Percentiles rank a stretch among this genome's conserved stretches.
phyloP scores from a whole-genome alignment of 805 yeast genomes.

The Kodamaea fukazawae region DNA sequence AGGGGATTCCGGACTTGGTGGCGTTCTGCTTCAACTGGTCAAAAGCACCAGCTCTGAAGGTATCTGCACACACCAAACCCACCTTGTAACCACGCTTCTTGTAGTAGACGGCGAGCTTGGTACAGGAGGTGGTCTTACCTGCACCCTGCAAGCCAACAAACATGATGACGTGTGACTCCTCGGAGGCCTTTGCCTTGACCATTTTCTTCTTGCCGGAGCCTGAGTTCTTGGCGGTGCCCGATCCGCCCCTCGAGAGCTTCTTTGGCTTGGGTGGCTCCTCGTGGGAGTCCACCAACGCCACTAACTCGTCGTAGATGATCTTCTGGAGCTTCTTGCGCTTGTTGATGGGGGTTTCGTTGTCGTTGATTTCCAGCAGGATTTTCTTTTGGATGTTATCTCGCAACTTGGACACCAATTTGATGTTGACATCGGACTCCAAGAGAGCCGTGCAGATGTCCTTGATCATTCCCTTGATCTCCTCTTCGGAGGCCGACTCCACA shows the following conservation, averaged over 20 bases:
- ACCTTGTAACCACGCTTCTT: constrained; percentile 91
- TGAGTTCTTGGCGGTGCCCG: constrained; percentile 14
- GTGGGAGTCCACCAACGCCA: constrained; percentile 76
- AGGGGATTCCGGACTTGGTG: constrained; percentile 90
- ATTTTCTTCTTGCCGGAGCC: constrained; percentile 26
- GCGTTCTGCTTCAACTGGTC: constrained; percentile 98
- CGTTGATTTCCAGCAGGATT: constrained; percentile 56
- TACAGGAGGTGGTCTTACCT: constrained; percentile 97
- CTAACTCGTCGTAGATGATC: constrained; percentile 90
- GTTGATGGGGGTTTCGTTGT: constrained; percentile 49
- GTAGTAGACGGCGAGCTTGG: constrained; percentile 92
- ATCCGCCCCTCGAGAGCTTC: constrained; percentile 50
- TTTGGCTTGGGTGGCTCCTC: constrained; percentile 72
- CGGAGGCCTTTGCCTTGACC: constrained; percentile 18
- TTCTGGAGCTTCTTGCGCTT: constrained; percentile 86
- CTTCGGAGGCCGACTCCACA: constrained; percentile 39
- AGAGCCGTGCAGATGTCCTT: constrained; percentile 89
- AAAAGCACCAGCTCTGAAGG: constrained; percentile 99
- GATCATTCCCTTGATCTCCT: constrained; percentile 51
- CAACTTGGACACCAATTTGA: constrained; percentile 72
- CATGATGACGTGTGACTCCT: constrained; percentile 67
- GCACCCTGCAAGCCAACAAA: constrained; percentile 98
- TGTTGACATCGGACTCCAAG: constrained; percentile 91
- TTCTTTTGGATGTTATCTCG: constrained; percentile 54
- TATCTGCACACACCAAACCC: constrained; percentile 97